phyloP scores from a whole-genome alignment of 2,329 filamentous ascomycete species.

The Aspergillus pseudotamarii region DNA sequence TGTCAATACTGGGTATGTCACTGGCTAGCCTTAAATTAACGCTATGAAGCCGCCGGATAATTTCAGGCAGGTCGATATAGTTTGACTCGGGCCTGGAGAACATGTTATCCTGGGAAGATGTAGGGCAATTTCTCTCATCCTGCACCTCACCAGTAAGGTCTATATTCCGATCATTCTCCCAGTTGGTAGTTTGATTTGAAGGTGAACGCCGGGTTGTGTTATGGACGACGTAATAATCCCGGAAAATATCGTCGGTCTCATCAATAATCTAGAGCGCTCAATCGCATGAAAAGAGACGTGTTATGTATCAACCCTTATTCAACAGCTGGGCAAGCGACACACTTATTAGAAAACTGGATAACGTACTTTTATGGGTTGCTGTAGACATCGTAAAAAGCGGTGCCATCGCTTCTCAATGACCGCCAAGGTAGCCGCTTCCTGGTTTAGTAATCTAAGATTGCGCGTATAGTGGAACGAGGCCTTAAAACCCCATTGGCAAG shows the following conservation, averaged over 20 bases:
- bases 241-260: neutral
- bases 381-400: neutral
- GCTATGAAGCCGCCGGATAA: neutral
- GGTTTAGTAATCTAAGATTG: neutral
- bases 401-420: neutral
- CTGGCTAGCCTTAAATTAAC: neutral
- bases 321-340: neutral
- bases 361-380: neutral
- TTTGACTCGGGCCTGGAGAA: neutral
- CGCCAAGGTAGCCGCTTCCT: neutral
- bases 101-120: too few relatives aligned
- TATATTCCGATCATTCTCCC: neutral
- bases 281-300: neutral
- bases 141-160: neutral
- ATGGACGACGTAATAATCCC: neutral
- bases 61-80: neutral
- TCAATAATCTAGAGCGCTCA: neutral
- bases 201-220: neutral
- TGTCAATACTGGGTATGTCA: neutral
- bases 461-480: neutral
- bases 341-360: neutral
- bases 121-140: neutral
- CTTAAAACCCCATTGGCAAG: neutral
- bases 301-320: neutral
- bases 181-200: neutral